These are phyloP conservation scores for Saxophila tyrrhenica DNA, from an alignment of 495 filamentous ascomycete genomes.

Conservation along the genomic window DNA sequence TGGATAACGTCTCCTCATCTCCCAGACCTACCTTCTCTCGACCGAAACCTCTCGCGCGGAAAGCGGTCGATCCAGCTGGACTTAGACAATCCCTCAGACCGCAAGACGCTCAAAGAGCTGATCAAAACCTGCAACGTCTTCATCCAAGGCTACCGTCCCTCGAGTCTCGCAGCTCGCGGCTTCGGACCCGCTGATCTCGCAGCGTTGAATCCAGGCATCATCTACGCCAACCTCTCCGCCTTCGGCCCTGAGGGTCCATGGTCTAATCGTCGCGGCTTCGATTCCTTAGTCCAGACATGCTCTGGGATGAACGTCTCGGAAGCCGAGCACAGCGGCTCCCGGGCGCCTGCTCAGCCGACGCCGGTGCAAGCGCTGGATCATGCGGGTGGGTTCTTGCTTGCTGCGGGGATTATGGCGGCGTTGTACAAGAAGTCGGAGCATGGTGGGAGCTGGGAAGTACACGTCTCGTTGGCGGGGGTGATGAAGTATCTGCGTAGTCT, in stretches of 20 bases:
- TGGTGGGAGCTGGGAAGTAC: slow-evolving; percentile 21
- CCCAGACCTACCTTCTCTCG: slow-evolving; percentile 20
- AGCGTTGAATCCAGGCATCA: slow-evolving; percentile 14
- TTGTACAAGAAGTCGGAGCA: slow-evolving; percentile 17
- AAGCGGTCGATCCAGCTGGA: slow-evolving; percentile 26
- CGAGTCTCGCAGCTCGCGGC: slow-evolving; percentile 20
- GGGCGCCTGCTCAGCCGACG: slow-evolving; percentile 12
- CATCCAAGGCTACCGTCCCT: slow-evolving; percentile 25
- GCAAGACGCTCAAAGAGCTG: slow-evolving; percentile 16
- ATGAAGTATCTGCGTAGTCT: slow-evolving; percentile 25
- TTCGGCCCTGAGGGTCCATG: slow-evolving; percentile 23
- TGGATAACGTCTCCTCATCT: slow-evolving; percentile 25
- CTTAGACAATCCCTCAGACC: slow-evolving; percentile 17
- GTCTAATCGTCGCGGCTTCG: slow-evolving; percentile 23
- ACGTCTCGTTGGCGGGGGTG: slow-evolving; percentile 27
- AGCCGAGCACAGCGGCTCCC: slow-evolving; percentile 18
- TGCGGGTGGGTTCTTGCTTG: slow-evolving; percentile 23
- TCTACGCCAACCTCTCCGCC: slow-evolving; percentile 21
- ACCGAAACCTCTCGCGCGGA: slow-evolving; percentile 20
- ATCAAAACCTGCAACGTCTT: slow-evolving; percentile 24
- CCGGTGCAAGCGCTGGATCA: slow-evolving; percentile 27
- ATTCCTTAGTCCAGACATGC: slow-evolving; percentile 25
- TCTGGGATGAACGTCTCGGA: slow-evolving; percentile 27
- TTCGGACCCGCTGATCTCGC: slow-evolving; percentile 16
- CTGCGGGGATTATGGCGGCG: slow-evolving; percentile 20